Evolutionary conservation across 2,329 filamentous ascomycete species (phyloP).

Genomic region (Colletotrichum sp.): DNA sequence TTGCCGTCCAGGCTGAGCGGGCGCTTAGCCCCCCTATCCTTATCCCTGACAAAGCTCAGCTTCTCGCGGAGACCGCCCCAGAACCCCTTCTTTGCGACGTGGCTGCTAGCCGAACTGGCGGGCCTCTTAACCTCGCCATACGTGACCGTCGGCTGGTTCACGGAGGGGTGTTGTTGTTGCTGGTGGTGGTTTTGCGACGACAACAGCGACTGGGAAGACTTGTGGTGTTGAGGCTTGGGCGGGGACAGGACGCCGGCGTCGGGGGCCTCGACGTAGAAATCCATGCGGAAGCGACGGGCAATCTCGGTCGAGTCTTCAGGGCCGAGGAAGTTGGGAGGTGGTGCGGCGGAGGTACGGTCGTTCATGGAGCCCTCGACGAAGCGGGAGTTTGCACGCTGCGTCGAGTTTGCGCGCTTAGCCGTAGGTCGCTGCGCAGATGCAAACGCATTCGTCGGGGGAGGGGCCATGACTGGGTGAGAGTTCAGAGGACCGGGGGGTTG

Average conservation of each 20-base stretch:
- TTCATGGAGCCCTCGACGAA: constrained; percentile 88
- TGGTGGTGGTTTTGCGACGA: constrained; percentile 14
- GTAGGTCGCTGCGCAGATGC: constrained; percentile 3
- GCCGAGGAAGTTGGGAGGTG: constrained; percentile 71
- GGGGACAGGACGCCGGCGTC: constrained; percentile 19
- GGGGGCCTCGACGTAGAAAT: constrained; percentile 23
- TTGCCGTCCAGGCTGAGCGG: constrained; percentile 24
- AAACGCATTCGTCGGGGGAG: background rate
- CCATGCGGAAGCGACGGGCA: constrained; percentile 27
- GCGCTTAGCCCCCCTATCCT: constrained; percentile 21
- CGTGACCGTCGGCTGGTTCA: constrained; percentile 8
- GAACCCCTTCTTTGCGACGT: constrained; percentile 28
- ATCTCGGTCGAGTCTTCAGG: constrained; percentile 33
- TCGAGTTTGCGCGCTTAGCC: constrained; percentile 15
- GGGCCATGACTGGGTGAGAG: constrained; percentile 18
- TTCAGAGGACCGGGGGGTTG: constrained; percentile 18
- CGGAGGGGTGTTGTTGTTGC: constrained; percentile 3
- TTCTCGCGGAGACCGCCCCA: constrained; percentile 34
- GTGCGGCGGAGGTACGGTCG: constrained; percentile 74
- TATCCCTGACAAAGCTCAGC: constrained; percentile 26
- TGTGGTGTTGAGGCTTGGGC: constrained; percentile 11
- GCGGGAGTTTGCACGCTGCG: constrained; percentile 35
- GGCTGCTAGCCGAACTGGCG: constrained; percentile 19
- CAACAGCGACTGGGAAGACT: background rate
- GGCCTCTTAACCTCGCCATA: constrained; percentile 19